A percentile compares a stretch with the other conserved stretches of the same genome.
phyloP scores from a whole-genome alignment of 805 yeast species.

The Hanseniaspora taiwanica region DNA sequence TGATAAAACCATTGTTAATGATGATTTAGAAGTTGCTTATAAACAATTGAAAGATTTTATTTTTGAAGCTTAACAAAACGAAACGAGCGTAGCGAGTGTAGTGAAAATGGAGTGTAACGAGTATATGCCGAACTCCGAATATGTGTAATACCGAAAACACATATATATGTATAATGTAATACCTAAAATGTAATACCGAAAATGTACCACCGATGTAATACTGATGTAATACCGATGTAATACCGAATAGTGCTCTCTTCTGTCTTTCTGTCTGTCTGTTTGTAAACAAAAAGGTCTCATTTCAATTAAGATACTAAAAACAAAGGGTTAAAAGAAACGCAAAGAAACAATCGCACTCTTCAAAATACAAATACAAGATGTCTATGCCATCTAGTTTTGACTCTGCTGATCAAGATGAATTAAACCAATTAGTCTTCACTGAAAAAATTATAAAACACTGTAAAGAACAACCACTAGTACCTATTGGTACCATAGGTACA shows the following conservation, averaged over 20 bases:
- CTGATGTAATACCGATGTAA: no score
- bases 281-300: no score
- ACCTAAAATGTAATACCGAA: no score
- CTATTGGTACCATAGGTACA: slow-evolving; percentile 68
- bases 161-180: no score
- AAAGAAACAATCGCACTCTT: neutral
- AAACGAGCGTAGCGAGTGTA: neutral
- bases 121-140: neutral
- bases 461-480: slow-evolving; percentile 82
- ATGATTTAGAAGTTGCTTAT: slow-evolving; percentile 83
- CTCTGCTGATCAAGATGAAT: slow-evolving; percentile 12
- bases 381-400: slow-evolving; percentile 25
- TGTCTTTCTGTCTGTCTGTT: no score
- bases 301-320: neutral
- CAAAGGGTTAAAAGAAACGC: neutral
- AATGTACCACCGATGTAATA: no score
- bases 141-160: no score
- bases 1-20: slow-evolving; percentile 79
- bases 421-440: slow-evolving; percentile 30
- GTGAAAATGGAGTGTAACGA: neutral
- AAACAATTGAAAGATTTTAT: slow-evolving; percentile 66
- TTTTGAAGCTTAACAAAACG: slow-evolving; percentile 25
- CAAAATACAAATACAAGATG: slow-evolving; percentile 1
- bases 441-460: slow-evolving; percentile 49
- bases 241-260: no score